A percentile compares a stretch with the other conserved stretches of the same genome.
Conservation (phyloP, 192 early-diverging fungal species). For the Jimgerdemannia flammicorona region DNA sequence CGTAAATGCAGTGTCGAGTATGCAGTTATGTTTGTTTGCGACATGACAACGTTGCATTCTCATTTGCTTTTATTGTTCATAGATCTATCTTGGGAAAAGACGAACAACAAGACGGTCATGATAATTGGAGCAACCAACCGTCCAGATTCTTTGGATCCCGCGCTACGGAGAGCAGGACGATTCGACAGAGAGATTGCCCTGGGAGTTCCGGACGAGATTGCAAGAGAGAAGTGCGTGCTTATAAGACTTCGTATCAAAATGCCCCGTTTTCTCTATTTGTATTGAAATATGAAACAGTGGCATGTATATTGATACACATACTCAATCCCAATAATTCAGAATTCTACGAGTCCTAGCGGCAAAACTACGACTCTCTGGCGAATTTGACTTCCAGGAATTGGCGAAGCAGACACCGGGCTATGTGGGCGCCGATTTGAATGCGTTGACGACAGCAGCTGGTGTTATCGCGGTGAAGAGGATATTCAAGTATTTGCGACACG, state of each 20-base stretch:
- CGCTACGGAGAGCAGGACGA: constrained; percentile 76
- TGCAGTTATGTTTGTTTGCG: neutral
- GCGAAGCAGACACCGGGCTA: constrained; percentile 95
- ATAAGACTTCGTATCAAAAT: constrained; percentile 7
- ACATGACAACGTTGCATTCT: neutral
- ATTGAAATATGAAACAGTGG: neutral
- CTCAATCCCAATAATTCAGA: constrained; percentile 22
- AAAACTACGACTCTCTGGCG: constrained; percentile 75
- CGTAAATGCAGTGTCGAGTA: neutral
- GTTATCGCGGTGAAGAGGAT: constrained; percentile 88
- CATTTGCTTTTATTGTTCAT: constrained; percentile 1
- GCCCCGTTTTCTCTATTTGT: neutral
- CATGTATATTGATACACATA: neutral
- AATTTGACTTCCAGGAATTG: constrained; percentile 77
- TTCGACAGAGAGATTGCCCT: constrained; percentile 87
- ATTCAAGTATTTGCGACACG: constrained; percentile 40
- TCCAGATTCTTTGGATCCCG: constrained; percentile 82
- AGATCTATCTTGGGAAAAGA: constrained; percentile 90
- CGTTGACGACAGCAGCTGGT: constrained; percentile 86
- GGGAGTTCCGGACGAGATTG: constrained; percentile 88
- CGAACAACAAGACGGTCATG: constrained; percentile 79
- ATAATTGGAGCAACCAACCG: constrained; percentile 92
- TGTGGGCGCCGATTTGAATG: constrained; percentile 96
- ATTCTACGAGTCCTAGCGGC: constrained; percentile 76
- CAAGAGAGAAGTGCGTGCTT: constrained; percentile 67